A percentile compares a stretch with the other conserved stretches of the same genome.
Evolutionary conservation across 257 asterid species (phyloP).

Genomic region (Solanum sejunctum): DNA sequence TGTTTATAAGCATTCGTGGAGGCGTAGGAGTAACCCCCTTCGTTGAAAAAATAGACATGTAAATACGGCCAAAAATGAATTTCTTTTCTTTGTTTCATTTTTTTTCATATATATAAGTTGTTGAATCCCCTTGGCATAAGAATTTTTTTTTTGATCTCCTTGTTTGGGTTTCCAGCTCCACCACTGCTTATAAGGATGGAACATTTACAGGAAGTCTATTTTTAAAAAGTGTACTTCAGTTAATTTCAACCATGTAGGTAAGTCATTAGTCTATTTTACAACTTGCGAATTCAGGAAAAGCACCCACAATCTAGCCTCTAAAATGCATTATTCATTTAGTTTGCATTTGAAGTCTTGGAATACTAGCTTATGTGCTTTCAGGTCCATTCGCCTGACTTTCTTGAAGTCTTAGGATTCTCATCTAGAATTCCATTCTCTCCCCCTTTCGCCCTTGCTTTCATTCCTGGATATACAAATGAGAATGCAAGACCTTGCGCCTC

Average conservation of each 20-base stretch:
- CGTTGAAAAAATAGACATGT: not conserved
- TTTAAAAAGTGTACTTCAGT: not conserved
- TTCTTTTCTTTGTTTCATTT: not conserved
- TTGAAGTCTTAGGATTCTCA: not conserved
- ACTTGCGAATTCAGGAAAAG: not conserved
- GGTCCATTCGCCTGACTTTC: not conserved
- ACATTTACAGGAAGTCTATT: not conserved
- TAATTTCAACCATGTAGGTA: not conserved
- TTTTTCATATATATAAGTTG: not conserved
- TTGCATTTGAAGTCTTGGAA: not conserved
- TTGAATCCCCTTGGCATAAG: not conserved
- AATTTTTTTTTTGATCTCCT: not conserved
- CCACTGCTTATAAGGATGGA: not conserved
- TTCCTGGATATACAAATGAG: not conserved
- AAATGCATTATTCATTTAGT: not conserved
- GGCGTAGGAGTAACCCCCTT: not conserved
- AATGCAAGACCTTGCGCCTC: not conserved
- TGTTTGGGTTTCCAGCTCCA: not conserved
- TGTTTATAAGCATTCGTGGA: not conserved
- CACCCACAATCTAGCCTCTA: not conserved
- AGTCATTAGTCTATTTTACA: not conserved
- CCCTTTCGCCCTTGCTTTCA: not conserved
- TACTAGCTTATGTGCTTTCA: not conserved
- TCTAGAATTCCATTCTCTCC: not conserved
- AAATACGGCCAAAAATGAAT: not conserved